Evolutionary conservation across 1,284 basidiomycete genomes (phyloP).

Genomic region (Anthracocystis panici-leucophaei): DNA sequence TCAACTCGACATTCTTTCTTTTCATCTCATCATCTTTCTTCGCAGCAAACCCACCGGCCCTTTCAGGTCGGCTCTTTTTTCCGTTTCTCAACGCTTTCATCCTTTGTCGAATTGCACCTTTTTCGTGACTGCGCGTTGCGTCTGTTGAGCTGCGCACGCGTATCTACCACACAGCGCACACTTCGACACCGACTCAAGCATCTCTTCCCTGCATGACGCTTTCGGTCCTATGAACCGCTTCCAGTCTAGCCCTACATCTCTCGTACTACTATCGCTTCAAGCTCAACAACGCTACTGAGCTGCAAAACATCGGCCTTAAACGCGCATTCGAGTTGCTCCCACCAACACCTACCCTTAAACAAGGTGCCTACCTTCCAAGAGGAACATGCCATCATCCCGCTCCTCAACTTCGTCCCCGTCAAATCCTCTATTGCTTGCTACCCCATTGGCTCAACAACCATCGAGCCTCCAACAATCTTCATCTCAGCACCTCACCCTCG

Average conservation of each 20-base stretch:
- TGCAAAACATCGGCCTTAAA: too few species aligned
- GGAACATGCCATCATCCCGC: constrained; percentile 43
- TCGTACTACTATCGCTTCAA: not conserved
- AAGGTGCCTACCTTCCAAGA: constrained; percentile 5
- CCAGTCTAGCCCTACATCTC: not conserved
- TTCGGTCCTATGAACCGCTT: constrained; percentile 5
- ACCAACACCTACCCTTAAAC: not conserved
- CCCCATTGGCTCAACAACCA: constrained; percentile 7
- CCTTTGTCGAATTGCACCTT: not conserved
- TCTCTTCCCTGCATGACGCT: not conserved
- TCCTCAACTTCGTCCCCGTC: constrained; percentile 18
- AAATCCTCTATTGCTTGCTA: constrained; percentile 5
- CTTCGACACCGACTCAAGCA: not conserved
- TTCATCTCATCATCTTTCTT: not conserved
- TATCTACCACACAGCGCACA: not conserved
- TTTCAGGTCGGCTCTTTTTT: not conserved
- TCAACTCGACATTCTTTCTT: too few species aligned
- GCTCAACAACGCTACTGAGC: constrained; percentile 5
- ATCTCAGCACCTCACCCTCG: constrained; percentile 19
- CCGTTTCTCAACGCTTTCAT: not conserved
- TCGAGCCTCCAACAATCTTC: constrained; percentile 6
- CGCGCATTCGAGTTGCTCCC: not conserved
- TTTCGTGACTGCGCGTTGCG: constrained; percentile 15
- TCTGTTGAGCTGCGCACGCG: constrained; percentile 13
- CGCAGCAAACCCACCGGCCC: too few species aligned